Evolutionary conservation across 2,329 filamentous ascomycete species (phyloP), one percentile per base, ranked within the genome.

Genomic region (Seiridium unicorne): DNA sequence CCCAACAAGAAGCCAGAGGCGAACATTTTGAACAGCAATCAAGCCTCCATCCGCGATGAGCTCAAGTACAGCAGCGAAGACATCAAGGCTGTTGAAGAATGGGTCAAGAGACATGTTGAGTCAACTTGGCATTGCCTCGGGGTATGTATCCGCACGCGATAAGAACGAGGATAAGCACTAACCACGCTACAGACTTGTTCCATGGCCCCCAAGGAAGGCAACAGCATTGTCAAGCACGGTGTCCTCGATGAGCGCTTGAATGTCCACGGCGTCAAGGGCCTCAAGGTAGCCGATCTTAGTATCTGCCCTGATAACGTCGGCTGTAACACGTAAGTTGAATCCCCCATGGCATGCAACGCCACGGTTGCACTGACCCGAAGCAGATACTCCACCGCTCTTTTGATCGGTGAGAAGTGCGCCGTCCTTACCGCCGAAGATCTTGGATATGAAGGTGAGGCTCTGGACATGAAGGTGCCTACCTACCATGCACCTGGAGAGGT

Each of bases 271-370:
- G 89, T 92, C 65, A 83, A 91, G 79, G 87, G 88, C 13, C 82
- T 93, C 67, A 92, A 92, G 82, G 89, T 92, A 32, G 89, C 89
- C 10, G 90, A 93, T 73, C 74, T 92, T 49, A 87, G 83, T 55
- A 90, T 92, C 78, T 92, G 89, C 74, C 89, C 90, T 0, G 89
- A 92, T 73, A 93, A 92, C 64, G 89, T 92, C 31, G 89, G 88
- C 62, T 88, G 85, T 76, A 88, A 88, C 74, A 87, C 84, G 65
- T 86, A 74, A 73, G 79, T 78, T 63, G 18, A 65, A 74, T 68
- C 63, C 69, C 70, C 9, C 26, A 9, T 13, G 18, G 18, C 26
- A 18, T 34, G 51, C 44, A 7, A 61, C 5, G 1, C 48, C 11
- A 9, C 32, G 36, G 32, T n/a, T 8, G 2, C 44, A 10, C 26